Conservation (phyloP, 768 basidiomycete species). For the Pholiota microspora region DNA sequence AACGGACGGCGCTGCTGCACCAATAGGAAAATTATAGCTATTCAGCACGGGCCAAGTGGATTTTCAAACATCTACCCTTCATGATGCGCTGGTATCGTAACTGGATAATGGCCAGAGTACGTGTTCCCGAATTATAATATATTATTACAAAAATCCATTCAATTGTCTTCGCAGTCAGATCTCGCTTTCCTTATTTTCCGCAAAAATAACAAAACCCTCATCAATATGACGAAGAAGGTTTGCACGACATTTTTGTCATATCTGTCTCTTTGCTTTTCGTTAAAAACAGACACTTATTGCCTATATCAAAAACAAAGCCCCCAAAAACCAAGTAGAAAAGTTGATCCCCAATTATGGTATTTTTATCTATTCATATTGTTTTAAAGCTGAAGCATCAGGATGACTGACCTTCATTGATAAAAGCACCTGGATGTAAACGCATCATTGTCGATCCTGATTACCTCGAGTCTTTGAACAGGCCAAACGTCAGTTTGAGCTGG, state of each 20-base stretch:
- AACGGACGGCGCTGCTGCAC: neutral
- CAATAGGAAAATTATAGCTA: constrained; percentile 39
- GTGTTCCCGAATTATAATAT: constrained; percentile 11
- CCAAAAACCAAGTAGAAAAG: constrained; percentile 42
- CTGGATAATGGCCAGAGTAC: constrained; percentile 45
- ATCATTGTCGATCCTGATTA: constrained; percentile 62
- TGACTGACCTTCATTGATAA: neutral
- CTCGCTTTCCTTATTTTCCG: constrained; percentile 35
- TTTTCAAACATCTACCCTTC: constrained; percentile 52
- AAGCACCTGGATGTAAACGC: constrained; percentile 63
- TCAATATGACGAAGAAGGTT: constrained; percentile 32
- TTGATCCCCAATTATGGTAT: constrained; percentile 54
- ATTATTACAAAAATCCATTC: neutral
- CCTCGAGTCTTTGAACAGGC: constrained; percentile 46
- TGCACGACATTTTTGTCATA: neutral
- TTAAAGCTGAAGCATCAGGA: neutral
- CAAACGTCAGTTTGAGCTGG: constrained; percentile 53
- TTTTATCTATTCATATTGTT: constrained; percentile 14
- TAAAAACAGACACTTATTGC: constrained; percentile 33
- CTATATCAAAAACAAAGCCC: constrained; percentile 49
- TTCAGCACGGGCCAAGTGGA: constrained; percentile 45
- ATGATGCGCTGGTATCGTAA: constrained; percentile 47
- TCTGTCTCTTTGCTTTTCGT: constrained; percentile 1
- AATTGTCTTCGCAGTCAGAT: constrained; percentile 31
- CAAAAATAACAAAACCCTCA: constrained; percentile 34